A percentile compares a stretch with the other conserved stretches of the same genome.
Evolutionary conservation across 1,284 basidiomycete genomes (phyloP).

Genomic region (Pascua sp.): DNA sequence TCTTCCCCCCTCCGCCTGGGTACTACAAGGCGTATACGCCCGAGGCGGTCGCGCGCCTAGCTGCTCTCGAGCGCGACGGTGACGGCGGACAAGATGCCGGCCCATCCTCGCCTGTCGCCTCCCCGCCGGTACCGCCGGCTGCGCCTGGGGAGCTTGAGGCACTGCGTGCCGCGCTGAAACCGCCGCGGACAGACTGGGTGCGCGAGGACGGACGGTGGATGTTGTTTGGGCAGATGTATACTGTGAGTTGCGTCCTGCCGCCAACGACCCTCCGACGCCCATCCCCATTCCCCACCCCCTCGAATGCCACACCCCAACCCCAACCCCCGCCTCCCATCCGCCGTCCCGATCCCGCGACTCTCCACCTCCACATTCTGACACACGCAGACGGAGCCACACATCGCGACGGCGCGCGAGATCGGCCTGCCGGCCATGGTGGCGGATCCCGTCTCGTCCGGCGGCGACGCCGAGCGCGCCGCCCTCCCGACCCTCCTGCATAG

Average conservation of each 20-base stretch:
- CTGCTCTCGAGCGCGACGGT: constrained; percentile 7
- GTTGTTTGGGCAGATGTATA: constrained; percentile 40
- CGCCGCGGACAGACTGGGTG: constrained; percentile 39
- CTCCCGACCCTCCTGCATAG: constrained; percentile 38
- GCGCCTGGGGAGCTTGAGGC: constrained; percentile 18
- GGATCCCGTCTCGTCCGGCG: constrained; percentile 19
- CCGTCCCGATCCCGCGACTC: neutral
- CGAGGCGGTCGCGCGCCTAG: constrained; percentile 23
- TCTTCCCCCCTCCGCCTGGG: constrained; percentile 45
- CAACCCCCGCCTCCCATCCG: neutral
- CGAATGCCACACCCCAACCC: too few species aligned
- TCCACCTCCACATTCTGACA: neutral
- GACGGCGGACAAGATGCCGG: neutral
- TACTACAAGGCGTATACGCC: constrained; percentile 40
- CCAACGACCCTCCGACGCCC: too few species aligned
- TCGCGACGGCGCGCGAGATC: constrained; percentile 32
- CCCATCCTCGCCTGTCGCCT: neutral
- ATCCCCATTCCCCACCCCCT: too few species aligned
- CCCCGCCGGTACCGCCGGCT: neutral
- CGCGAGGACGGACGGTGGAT: constrained; percentile 42
- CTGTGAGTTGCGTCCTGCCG: constrained; percentile 26
- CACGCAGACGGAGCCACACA: constrained; percentile 31
- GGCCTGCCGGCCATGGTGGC: constrained; percentile 27
- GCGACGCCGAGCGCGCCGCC: constrained; percentile 15
- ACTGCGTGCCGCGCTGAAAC: constrained; percentile 19